Evolutionary conservation across 1,139 yeast species (phyloP).

Genomic region (Wickerhamiella pararugosa): DNA sequence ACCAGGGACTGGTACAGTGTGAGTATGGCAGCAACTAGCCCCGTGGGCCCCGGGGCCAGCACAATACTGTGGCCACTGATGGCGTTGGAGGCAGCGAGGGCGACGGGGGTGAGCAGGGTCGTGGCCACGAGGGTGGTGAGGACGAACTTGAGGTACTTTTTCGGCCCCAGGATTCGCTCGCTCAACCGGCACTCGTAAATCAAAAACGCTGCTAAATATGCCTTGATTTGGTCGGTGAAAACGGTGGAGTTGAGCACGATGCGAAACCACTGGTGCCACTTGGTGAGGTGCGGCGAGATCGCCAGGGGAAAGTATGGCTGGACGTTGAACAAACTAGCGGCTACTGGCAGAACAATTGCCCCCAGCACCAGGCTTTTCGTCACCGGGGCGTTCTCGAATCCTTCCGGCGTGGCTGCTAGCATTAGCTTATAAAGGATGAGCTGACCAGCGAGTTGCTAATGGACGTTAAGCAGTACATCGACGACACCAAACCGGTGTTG

Average conservation of each 20-base stretch:
- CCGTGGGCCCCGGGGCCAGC: conserved; percentile 48
- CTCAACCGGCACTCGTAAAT: conserved; percentile 46
- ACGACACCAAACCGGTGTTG: conserved; percentile 1
- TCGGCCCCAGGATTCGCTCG: conserved; percentile 51
- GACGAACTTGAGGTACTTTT: conserved; percentile 27
- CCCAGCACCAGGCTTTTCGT: not conserved
- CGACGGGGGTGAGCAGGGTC: conserved; percentile 17
- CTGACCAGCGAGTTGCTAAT: not conserved
- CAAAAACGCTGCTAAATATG: conserved; percentile 35
- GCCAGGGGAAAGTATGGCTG: conserved; percentile 41
- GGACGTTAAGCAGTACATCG: conserved; percentile 3
- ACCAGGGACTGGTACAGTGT: conserved; percentile 41
- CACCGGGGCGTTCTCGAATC: conserved; percentile 5
- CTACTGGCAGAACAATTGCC: conserved; percentile 29
- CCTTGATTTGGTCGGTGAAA: conserved; percentile 54
- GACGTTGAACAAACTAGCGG: conserved; percentile 39
- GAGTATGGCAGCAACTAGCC: conserved; percentile 43
- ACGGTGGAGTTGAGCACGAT: conserved; percentile 39
- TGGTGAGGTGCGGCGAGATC: conserved; percentile 43
- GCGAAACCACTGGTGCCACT: conserved; percentile 59
- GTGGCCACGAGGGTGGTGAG: conserved; percentile 23
- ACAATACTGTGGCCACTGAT: conserved; percentile 14
- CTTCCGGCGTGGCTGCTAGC: conserved; percentile 4
- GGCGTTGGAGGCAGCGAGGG: not conserved
- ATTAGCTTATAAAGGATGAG: not conserved